These are phyloP conservation scores for Raffaelea arxii DNA, from an alignment of 2,329 filamentous ascomycete genomes.

Conservation along the genomic window DNA sequence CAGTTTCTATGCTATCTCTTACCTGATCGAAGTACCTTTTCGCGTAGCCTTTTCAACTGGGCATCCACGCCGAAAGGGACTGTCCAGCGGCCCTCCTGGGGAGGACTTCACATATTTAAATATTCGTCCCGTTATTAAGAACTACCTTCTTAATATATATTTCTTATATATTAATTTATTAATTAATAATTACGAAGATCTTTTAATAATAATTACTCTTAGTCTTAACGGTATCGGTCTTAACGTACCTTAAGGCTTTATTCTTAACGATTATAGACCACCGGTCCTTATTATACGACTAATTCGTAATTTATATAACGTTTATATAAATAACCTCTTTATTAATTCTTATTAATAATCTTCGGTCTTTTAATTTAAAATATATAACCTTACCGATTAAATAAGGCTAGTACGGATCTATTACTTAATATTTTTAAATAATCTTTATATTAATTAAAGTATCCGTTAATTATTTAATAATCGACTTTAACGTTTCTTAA, in stretches of 20 bases:
- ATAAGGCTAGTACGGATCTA: not conserved
- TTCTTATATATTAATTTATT: not conserved
- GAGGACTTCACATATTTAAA: not conserved
- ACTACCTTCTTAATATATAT: not conserved
- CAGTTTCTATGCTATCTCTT: no score
- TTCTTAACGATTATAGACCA: not conserved
- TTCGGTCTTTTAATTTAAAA: not conserved
- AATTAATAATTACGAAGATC: not conserved
- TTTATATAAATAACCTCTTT: not conserved
- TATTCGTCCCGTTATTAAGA: not conserved
- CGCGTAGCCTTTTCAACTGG: not conserved
- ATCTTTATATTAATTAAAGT: not conserved
- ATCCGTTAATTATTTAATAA: not conserved
- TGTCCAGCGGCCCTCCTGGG: not conserved
- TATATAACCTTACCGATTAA: not conserved
- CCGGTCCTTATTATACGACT: not conserved
- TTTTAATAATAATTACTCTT: not conserved
- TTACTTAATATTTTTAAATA: not conserved
- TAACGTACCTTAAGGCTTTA: no score
- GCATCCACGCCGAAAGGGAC: not conserved
- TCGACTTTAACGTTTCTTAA: not conserved
- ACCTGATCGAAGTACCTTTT: no score
- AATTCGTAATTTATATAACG: not conserved
- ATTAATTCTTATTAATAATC: not conserved
- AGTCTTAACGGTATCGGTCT: no score